Evolutionary conservation across 805 yeast genomes (phyloP).

Genomic region (Candida easanensis): DNA sequence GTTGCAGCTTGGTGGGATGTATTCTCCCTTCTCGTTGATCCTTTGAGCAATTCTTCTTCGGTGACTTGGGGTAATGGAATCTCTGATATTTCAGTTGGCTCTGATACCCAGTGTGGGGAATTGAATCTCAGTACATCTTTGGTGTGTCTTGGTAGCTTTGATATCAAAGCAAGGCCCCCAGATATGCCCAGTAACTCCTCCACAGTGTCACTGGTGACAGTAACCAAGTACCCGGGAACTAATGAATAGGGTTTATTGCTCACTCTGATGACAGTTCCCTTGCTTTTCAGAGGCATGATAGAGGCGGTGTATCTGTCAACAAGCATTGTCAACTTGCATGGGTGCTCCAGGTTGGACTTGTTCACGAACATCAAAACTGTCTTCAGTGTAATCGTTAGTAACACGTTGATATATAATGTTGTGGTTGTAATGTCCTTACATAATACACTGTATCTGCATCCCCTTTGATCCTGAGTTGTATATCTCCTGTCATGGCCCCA

Average conservation of each 20-base stretch:
- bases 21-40: too few relatives aligned
- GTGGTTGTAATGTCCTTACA: constrained; percentile 4
- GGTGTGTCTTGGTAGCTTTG: neutral
- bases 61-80: too few relatives aligned
- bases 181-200: neutral
- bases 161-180: neutral
- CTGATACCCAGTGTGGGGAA: too few relatives aligned
- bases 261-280: neutral
- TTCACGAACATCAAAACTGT: neutral
- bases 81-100: too few relatives aligned
- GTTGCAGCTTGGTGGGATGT: too few relatives aligned
- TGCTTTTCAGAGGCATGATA: neutral
- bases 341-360: constrained; percentile 1
- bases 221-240: constrained; percentile 4
- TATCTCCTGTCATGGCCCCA: constrained; percentile 10
- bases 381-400: constrained; percentile 1
- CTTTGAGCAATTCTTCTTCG: too few relatives aligned
- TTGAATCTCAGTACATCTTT: too few relatives aligned
- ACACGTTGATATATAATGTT: too few relatives aligned
- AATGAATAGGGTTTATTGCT: constrained; percentile 7
- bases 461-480: constrained; percentile 4
- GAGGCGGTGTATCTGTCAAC: constrained; percentile 7
- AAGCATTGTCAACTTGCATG: neutral
- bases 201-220: neutral
- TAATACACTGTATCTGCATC: neutral